Evolutionary conservation across 768 basidiomycete genomes (phyloP).

Genomic region (Leccinum variicolor): DNA sequence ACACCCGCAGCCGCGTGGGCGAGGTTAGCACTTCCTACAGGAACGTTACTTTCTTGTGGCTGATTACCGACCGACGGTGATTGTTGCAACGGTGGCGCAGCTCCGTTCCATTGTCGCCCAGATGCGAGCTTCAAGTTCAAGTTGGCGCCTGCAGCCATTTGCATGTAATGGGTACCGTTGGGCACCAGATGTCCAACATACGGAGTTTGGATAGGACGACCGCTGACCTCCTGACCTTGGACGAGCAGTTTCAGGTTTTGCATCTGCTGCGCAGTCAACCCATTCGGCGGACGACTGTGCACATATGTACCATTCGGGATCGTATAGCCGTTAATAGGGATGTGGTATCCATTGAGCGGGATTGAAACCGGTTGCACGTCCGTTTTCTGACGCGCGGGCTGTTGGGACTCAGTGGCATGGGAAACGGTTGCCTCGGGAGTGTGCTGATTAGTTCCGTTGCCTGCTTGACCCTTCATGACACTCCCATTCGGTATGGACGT

Average conservation of each 20-base stretch:
- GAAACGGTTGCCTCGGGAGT: constrained; percentile 11
- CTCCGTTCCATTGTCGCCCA: constrained; percentile 39
- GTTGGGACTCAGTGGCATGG: constrained; percentile 20
- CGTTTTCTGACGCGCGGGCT: constrained; percentile 42
- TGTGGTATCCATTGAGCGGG: constrained; percentile 47
- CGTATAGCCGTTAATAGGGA: constrained; percentile 40
- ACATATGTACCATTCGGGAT: constrained; percentile 34
- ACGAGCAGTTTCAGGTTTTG: constrained; percentile 58
- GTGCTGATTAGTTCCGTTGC: constrained; percentile 28
- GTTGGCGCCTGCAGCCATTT: constrained; percentile 21
- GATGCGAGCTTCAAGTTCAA: constrained; percentile 37
- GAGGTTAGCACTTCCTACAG: constrained; percentile 35
- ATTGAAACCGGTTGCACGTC: constrained; percentile 40
- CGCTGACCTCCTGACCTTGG: constrained; percentile 38
- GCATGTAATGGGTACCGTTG: constrained; percentile 29
- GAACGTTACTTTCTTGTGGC: constrained; percentile 16
- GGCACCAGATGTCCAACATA: constrained; percentile 30
- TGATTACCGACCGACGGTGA: constrained; percentile 20
- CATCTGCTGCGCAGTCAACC: constrained; percentile 55
- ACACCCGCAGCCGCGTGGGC: constrained; percentile 33
- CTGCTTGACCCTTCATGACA: constrained; percentile 28
- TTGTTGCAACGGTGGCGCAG: constrained; percentile 23
- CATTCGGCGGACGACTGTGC: constrained; percentile 36
- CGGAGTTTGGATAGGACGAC: constrained; percentile 35
- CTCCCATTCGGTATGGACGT: constrained; percentile 16